Conservation (phyloP, 1,284 basidiomycete genomes). For the Flammula alnicola region DNA sequence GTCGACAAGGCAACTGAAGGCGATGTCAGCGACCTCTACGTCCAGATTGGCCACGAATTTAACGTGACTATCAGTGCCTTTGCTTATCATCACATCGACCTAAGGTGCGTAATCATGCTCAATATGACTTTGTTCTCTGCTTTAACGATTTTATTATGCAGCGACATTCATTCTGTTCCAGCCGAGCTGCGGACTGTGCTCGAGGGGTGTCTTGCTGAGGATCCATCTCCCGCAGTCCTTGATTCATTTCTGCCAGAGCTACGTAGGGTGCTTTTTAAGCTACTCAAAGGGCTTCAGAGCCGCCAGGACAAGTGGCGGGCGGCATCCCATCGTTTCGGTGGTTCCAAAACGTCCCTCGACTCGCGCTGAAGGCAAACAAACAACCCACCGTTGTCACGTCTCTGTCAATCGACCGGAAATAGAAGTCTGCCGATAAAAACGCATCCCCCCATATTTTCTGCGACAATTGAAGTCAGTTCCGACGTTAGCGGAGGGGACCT, state of each 20-base stretch:
- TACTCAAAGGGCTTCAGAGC: conserved; percentile 83
- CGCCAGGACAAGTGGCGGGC: conserved; percentile 77
- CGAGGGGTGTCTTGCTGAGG: conserved; percentile 86
- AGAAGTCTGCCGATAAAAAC: too few relatives aligned
- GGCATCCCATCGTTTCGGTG: conserved; percentile 10
- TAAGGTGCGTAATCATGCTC: conserved; percentile 58
- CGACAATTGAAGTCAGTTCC: too few relatives aligned
- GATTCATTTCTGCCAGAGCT: conserved; percentile 82
- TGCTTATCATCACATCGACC: conserved; percentile 75
- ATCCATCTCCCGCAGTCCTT: conserved; percentile 75
- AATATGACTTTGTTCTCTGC: neutral
- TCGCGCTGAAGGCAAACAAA: too few relatives aligned
- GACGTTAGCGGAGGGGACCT: too few relatives aligned
- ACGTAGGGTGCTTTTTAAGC: conserved; percentile 77
- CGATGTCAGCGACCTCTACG: conserved; percentile 91
- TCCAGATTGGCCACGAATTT: conserved; percentile 93
- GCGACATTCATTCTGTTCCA: conserved; percentile 85
- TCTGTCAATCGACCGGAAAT: too few relatives aligned
- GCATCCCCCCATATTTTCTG: too few relatives aligned
- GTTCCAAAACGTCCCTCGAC: neutral
- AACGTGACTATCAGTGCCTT: conserved; percentile 87
- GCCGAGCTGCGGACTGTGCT: conserved; percentile 81
- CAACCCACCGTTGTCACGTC: too few relatives aligned
- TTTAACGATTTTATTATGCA: conserved; percentile 33
- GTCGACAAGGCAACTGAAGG: conserved; percentile 67